These are phyloP conservation scores for Pseudognaphalium luteoalbum DNA, from an alignment of 129 eudicot species.

Conservation along the genomic window DNA sequence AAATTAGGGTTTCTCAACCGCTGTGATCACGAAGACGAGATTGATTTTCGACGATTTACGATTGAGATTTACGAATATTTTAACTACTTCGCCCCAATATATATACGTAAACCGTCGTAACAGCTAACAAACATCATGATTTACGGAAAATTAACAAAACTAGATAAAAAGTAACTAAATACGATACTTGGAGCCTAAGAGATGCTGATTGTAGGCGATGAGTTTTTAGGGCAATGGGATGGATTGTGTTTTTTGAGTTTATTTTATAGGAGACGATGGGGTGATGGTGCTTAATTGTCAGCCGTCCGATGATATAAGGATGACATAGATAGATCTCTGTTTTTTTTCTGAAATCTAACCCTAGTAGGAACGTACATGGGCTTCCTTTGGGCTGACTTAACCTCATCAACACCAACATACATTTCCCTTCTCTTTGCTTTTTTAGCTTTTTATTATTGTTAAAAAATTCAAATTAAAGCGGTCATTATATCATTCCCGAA, in stretches of 20 bases:
- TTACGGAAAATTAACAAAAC: background rate
- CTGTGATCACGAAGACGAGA: slow-evolving; percentile 1
- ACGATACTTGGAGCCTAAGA: too few species aligned
- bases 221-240: background rate
- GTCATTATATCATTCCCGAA: too few species aligned
- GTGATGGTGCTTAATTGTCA: slow-evolving; percentile 14
- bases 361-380: slow-evolving; percentile 5
- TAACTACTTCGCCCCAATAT: slow-evolving; percentile 14
- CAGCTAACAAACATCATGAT: background rate
- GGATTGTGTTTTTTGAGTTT: too few species aligned
- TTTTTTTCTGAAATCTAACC: slow-evolving; percentile 10
- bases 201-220: background rate
- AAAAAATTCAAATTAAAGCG: too few species aligned
- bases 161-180: too few species aligned
- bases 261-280: slow-evolving; percentile 4
- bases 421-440: too few species aligned
- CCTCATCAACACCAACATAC: too few species aligned
- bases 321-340: background rate
- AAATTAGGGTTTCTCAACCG: slow-evolving; percentile 27
- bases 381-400: background rate
- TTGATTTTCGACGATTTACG: slow-evolving; percentile 33
- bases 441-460: too few species aligned
- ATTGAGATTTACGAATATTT: slow-evolving; percentile 36
- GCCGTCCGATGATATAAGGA: slow-evolving; percentile 22
- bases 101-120: slow-evolving; percentile 14